These are phyloP conservation scores for Claviceps fusiformis DNA, from an alignment of 2,329 filamentous ascomycete species.

Conservation along the genomic window DNA sequence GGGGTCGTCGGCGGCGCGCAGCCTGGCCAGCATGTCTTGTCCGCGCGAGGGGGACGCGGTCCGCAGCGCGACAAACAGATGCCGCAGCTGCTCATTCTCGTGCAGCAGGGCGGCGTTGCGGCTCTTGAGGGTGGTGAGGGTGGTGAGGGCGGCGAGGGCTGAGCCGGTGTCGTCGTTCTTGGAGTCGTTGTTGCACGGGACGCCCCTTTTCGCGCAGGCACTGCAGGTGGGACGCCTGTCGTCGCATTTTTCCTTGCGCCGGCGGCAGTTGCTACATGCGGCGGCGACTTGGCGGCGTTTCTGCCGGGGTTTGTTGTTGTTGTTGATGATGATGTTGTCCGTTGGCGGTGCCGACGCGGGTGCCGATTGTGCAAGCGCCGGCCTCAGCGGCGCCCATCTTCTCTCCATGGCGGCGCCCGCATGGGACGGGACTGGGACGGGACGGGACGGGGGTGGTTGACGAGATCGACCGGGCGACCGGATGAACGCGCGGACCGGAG, in stretches of 20 bases:
- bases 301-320: neutral
- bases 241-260: slow-evolving; percentile 5
- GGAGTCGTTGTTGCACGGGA: slow-evolving; percentile 3
- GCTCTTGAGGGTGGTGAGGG: neutral
- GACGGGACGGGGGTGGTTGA: no score
- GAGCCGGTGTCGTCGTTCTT: neutral
- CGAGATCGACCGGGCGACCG: no score
- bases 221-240: slow-evolving; percentile 4
- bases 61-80: slow-evolving; percentile 6
- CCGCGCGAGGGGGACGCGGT: slow-evolving; percentile 4
- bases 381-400: no score
- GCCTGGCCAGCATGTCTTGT: slow-evolving; percentile 2
- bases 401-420: neutral
- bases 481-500: no score
- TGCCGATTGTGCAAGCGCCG: no score
- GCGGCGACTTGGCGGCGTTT: slow-evolving; percentile 5
- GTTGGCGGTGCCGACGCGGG: neutral
- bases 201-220: slow-evolving; percentile 5
- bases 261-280: slow-evolving; percentile 4
- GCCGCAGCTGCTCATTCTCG: slow-evolving; percentile 8
- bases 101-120: slow-evolving; percentile 5
- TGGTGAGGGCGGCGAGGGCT: neutral
- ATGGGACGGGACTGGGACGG: no score
- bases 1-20: slow-evolving; percentile 5
- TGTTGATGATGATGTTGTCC: neutral